Evolutionary conservation across 768 basidiomycete species (phyloP), one percentile per base, ranked within the genome.

Genomic region (Tremella yokohamensis): DNA sequence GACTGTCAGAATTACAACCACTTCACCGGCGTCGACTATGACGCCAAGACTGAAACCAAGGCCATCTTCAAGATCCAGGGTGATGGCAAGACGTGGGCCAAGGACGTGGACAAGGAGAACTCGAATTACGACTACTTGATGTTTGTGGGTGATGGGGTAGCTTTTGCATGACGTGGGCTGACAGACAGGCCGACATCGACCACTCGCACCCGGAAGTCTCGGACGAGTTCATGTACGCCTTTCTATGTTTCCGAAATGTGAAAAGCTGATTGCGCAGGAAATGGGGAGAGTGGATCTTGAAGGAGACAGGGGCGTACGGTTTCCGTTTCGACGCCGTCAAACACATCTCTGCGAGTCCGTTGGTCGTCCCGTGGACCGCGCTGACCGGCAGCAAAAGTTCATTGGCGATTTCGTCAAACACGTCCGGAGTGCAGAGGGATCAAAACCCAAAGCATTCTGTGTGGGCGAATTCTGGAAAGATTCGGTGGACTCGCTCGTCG

Each of bases 261-360:
- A 51, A 18, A 19, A 11, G 19, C 48, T 64, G 25, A 56, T 19
- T 18, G 9, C 7, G 13, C 18, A 73, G 68, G 40, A 68, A 73
- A 20, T 94, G 92, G 91, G 87, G 87, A 16, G 74, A 81, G 24
- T 93, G 89, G 89, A 79, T 90, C 40, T 74, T 92, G 16, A 79
- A 82, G 29, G 79, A 79, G 65, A 78, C 78, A 13, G 79, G 79
- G 8, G 77, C 77, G 0, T 71, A 73, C 9, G 92, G 91, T 12
- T 90, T 92, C 74, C 82, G 90, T 49, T 80, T 94, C 25, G 92
- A 94, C 70, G 92, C 91, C 16, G 87, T 92, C 63, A 96, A 94
- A 73, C 92, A 96, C 54, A 73, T 73, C 50, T 73, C 72, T 1
- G 68, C 67, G 48, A 52, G 61, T 55, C 9, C 15, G 20, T 20